Evolutionary conservation across 176 grass and related monocot genomes (phyloP).

Genomic region (Stipa capillata): DNA sequence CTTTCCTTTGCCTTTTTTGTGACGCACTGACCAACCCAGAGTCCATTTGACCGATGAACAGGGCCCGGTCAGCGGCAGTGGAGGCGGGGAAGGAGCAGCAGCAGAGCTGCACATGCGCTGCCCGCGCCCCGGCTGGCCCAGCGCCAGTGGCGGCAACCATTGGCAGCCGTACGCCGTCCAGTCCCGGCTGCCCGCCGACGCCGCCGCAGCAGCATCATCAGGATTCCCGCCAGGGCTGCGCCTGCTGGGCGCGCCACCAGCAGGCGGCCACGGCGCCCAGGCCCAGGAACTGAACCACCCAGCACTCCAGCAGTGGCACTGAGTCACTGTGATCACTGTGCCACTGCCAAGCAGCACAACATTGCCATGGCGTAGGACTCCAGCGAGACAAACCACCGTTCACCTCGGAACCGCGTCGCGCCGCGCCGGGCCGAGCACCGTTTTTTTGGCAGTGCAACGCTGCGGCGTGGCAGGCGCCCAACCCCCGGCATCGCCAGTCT

Average conservation of each 20-base stretch:
- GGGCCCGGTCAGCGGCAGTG: conserved; percentile 17
- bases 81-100: neutral
- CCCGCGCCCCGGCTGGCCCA: conserved; percentile 9
- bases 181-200: neutral
- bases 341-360: neutral
- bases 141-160: neutral
- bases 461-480: neutral
- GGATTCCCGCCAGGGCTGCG: conserved; percentile 43
- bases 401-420: neutral
- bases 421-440: neutral
- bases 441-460: neutral
- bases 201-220: conserved; percentile 69
- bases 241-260: neutral
- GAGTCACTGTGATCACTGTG: neutral
- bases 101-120: conserved; percentile 12
- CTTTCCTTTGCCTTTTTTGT: neutral
- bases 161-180: conserved; percentile 17
- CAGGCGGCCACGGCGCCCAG: conserved; percentile 5
- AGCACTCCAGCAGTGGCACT: neutral
- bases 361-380: neutral
- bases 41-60: neutral
- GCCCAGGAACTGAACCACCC: neutral
- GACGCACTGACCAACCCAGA: neutral
- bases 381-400: neutral
- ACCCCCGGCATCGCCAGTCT: neutral